Evolutionary conservation across 2,329 filamentous ascomycete genomes (phyloP).

Genomic region (Colletotrichum acutatum): DNA sequence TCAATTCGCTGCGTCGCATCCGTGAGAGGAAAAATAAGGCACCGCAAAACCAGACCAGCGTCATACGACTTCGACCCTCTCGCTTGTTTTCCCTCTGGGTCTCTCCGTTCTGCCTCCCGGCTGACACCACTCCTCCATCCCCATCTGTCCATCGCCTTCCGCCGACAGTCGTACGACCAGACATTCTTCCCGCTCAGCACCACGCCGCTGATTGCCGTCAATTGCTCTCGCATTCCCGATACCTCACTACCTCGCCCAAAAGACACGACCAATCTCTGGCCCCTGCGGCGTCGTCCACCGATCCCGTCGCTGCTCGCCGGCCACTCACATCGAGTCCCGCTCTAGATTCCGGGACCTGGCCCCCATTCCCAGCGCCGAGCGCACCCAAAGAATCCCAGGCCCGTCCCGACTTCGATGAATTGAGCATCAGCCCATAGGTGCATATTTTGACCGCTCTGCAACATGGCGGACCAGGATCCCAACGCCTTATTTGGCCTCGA

Average conservation of each 20-base stretch:
- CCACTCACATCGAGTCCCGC: conserved; percentile 27
- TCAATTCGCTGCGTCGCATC: neutral
- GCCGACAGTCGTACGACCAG: conserved; percentile 31
- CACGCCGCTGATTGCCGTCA: conserved; percentile 26
- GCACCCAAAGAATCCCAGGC: conserved; percentile 1
- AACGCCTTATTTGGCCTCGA: conserved; percentile 58
- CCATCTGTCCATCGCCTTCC: conserved; percentile 25
- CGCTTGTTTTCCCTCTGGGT: conserved; percentile 20
- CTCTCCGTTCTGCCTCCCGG: conserved; percentile 9
- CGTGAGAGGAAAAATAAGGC: neutral
- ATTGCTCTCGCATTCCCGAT: conserved; percentile 8
- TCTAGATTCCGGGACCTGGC: conserved; percentile 19
- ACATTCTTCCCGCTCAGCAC: conserved; percentile 7
- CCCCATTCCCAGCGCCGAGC: neutral
- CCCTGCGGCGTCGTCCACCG: conserved; percentile 13
- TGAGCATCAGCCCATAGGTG: conserved; percentile 39
- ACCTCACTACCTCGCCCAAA: neutral
- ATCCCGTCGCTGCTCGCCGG: conserved; percentile 21
- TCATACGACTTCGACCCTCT: conserved; percentile 28
- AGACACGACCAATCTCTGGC: neutral
- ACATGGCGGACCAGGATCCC: conserved; percentile 54
- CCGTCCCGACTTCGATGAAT: conserved; percentile 32
- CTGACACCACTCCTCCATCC: conserved; percentile 24
- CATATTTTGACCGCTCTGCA: conserved; percentile 36
- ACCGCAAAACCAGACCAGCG: conserved; percentile 22